Evolutionary conservation across 2,329 filamentous ascomycete species (phyloP), one percentile per base, ranked within the genome.

Genomic region (Laburnicola sp.): DNA sequence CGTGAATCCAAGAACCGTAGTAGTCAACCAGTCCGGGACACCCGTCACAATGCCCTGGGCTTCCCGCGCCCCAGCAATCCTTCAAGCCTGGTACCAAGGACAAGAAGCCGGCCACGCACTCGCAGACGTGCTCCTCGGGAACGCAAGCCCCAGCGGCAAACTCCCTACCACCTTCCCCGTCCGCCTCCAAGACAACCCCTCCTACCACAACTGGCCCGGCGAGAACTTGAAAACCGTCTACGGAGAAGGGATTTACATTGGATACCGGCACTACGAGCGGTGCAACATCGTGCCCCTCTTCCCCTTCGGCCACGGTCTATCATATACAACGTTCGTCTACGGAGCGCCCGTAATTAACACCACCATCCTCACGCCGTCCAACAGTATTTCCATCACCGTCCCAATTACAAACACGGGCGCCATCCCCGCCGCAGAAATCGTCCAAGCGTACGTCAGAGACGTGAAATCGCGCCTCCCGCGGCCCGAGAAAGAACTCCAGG

Each of bases 21-120:
- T 93, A 3, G 85, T 91, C 16, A 85, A 89, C 65, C 88, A 92
- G 68, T 89, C 86, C 1, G 88, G 88, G 23, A 89, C 87, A 0
- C 88, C 89, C 0, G 81, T 87, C 25, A 78, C 79, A 3, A 85
- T 89, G 85, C 86, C 86, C 11, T 91, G 87, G 88, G 82, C 78
- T 1, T 76, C 83, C 56, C 72, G 78, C 22, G 84, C 87, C 2
- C 82, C 86, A 2, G 82, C 85, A 1, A 84, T 91, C 27, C 65
- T 91, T 0, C 87, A 91, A 65, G 82, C 88, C 6, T 94, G 89
- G 88, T 94, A 91, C 64, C 88, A 89, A 53, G 89, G 90, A n/a
- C 90, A 94, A 64, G 89, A 94, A 75, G 87, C 86, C 4, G 90
- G 89, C 4, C 91, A 92, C 65, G 86, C 85, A 8, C 86, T 95